Evolutionary conservation across 202 grass and related monocot species (phyloP).

Genomic region (Schoenoplectus tabernaemontani): DNA sequence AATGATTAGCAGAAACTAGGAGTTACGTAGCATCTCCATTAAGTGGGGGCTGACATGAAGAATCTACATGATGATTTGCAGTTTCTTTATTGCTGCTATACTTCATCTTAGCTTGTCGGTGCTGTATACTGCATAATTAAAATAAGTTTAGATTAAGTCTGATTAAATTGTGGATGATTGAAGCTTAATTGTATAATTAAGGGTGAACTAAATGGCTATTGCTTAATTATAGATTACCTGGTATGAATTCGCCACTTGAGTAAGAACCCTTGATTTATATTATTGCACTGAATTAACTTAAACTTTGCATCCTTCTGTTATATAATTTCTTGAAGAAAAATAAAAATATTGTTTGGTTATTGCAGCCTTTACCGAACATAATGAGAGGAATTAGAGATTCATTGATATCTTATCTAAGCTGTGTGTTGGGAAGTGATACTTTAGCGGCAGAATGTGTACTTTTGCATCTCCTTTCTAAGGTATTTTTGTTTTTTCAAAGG

Average conservation of each 20-base stretch:
- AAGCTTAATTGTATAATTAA: not conserved
- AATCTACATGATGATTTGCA: not conserved
- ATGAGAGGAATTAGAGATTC: conserved; percentile 66
- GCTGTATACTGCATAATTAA: not conserved
- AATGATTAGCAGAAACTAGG: not conserved
- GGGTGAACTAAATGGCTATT: not conserved
- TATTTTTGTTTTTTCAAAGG: conserved; percentile 22
- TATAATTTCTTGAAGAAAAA: conserved; percentile 2
- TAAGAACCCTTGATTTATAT: not conserved
- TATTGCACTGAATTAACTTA: not conserved
- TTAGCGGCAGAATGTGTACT: conserved; percentile 74
- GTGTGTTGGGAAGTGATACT: conserved; percentile 58
- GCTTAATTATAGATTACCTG: not conserved
- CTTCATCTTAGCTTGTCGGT: not conserved
- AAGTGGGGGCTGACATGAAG: not conserved
- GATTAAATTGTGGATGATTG: not conserved
- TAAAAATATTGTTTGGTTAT: conserved; percentile 6
- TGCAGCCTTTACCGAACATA: conserved; percentile 64
- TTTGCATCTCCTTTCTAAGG: conserved; percentile 89
- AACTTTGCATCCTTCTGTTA: not conserved
- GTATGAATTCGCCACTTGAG: not conserved
- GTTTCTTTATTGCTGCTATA: not conserved
- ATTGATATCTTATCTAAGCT: conserved; percentile 58
- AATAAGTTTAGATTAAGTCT: not conserved
- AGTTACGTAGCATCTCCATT: not conserved